Base-by-base conservation (phyloP, 768 basidiomycete genomes). In the Paxillus ammoniavirescens region DNA sequence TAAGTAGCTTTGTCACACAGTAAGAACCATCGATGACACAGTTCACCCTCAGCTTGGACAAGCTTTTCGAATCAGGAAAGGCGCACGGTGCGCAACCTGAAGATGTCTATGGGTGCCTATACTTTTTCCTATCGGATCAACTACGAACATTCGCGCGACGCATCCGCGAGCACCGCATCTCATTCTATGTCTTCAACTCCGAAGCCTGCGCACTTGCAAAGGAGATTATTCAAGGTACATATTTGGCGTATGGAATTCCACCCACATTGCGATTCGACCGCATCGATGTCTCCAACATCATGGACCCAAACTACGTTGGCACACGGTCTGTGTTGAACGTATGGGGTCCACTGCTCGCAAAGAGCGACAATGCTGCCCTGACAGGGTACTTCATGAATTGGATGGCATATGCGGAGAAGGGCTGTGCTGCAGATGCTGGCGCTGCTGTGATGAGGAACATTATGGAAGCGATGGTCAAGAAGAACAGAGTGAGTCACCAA, bases 311-410 rank as follows among this genome's bases (percentile, higher is more conserved):
- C 14, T 79, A 78, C 41, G 69, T 70, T 21, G 78, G 78, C 10
- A 63, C 77, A 10, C 52, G 49, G 14, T 30, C 46, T 1, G 69
- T 76, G 15, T 56, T 77, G 9, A 50, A 57, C 5, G 38, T 57
- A 2, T 80, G 78, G 79, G 65, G 62, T 1, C 69, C 74, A 9
- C 50, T 78, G 4, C 67, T 81, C 18, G 56, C 59, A n/a, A 54
- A 61, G 5, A 71, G 61, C 15, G 47, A 51, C 13, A 45, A 56
- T 33, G 71, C 77, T 5, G 55, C 73, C 0, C 61, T 81, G 6
- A 55, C 77, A 6, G 75, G 73, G 14, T 75, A 76, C 50, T 78
- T 74, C 51, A 77, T 80, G 79, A 81, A 80, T 51, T 81, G 79
- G 79, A 52, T 44, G n/a, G 33, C 44, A 5, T 45, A 53, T 41